A percentile compares a stretch with the other conserved stretches of the same genome.
These are phyloP conservation scores for Urostyla sp. DNA, from an alignment of 73 alveolate species.

Conservation along the genomic window DNA sequence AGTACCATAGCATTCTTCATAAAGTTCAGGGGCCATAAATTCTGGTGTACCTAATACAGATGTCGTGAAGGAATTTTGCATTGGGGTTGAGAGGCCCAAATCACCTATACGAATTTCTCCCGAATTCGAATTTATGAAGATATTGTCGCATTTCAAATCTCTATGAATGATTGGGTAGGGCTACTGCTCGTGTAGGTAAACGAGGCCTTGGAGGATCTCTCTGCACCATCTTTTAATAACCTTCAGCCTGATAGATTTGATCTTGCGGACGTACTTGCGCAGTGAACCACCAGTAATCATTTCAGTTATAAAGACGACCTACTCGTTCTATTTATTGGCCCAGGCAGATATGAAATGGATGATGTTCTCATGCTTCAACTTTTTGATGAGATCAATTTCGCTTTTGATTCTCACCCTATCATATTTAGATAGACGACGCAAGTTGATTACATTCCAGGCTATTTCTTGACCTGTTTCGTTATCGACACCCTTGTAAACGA, in stretches of 20 bases:
- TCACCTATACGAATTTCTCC: slow-evolving; percentile 98
- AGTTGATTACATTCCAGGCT: slow-evolving; percentile 97
- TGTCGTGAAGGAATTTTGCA: slow-evolving; percentile 90
- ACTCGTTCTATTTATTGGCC: slow-evolving; percentile 88
- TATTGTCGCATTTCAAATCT: slow-evolving; percentile 97
- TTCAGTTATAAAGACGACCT: slow-evolving; percentile 97
- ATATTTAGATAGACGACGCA: slow-evolving; percentile 84
- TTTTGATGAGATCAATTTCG: slow-evolving; percentile 87
- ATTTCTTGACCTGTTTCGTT: slow-evolving; percentile 97
- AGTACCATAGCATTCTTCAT: slow-evolving; percentile 96
- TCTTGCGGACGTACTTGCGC: slow-evolving; percentile 79
- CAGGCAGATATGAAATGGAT: slow-evolving; percentile 93
- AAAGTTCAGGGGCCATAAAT: slow-evolving; percentile 99
- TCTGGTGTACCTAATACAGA: slow-evolving; percentile 98
- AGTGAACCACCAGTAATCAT: slow-evolving; percentile 95
- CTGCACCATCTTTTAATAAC: slow-evolving; percentile 96
- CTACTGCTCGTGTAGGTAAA: slow-evolving; percentile 90
- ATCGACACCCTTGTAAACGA: slow-evolving; percentile 94
- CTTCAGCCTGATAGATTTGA: slow-evolving; percentile 88
- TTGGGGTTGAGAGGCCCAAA: slow-evolving; percentile 93
- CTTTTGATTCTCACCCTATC: slow-evolving; percentile 91
- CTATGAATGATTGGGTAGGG: slow-evolving; percentile 95
- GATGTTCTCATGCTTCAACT: slow-evolving; percentile 94
- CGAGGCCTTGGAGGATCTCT: slow-evolving; percentile 92
- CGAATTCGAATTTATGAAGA: slow-evolving; percentile 92